Percentiles rank a stretch among this genome's conserved stretches.
Evolutionary conservation across 2,329 filamentous ascomycete species (phyloP).

Genomic region (Onygena corvina): DNA sequence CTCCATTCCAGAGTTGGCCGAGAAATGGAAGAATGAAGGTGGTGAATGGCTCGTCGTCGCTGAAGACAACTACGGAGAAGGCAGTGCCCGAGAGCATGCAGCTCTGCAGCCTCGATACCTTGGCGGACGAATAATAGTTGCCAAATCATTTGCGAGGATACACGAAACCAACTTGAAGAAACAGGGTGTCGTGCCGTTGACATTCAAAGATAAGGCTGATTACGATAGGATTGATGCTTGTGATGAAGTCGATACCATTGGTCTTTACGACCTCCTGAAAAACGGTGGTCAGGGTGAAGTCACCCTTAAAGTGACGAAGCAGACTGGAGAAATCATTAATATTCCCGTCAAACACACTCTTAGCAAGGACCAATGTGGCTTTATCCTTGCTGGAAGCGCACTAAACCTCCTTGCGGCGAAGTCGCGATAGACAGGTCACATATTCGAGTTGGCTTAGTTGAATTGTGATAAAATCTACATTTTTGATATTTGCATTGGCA

Average conservation of each 20-base stretch:
- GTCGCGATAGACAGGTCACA: constrained; percentile 20
- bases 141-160: constrained; percentile 81
- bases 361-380: constrained; percentile 78
- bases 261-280: constrained; percentile 67
- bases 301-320: constrained; percentile 52
- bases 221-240: constrained; percentile 75
- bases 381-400: constrained; percentile 86
- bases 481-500: constrained; percentile 3
- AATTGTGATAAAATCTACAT: neutral
- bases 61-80: constrained; percentile 95
- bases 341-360: constrained; percentile 79
- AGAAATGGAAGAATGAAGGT: constrained; percentile 63
- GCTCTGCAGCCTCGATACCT: constrained; percentile 85
- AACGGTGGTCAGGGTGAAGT: constrained; percentile 70
- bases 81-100: constrained; percentile 77
- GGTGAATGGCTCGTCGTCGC: constrained; percentile 87
- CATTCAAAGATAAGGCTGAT: constrained; percentile 76
- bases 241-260: constrained; percentile 71
- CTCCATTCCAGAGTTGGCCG: constrained; percentile 78
- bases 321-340: constrained; percentile 50
- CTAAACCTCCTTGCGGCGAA: constrained; percentile 73
- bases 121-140: constrained; percentile 68
- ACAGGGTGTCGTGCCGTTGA: constrained; percentile 90
- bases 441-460: no score
- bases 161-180: constrained; percentile 96